Evolutionary conservation across 148 eudicot species (phyloP).

Genomic region (Pouteria glomerata): DNA sequence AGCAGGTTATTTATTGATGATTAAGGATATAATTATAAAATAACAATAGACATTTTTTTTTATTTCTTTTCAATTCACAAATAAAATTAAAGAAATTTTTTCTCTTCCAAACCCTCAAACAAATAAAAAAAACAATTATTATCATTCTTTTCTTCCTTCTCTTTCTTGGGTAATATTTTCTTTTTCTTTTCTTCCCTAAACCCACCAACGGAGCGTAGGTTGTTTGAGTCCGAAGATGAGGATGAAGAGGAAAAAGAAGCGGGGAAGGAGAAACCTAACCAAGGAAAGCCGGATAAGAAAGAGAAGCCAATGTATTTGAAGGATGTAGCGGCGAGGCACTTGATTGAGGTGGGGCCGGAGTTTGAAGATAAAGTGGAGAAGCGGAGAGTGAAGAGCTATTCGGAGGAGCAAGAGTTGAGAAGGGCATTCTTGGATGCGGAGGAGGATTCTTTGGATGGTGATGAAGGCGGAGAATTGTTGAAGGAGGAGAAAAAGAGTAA

Average conservation of each 20-base stretch:
- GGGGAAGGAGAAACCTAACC: too few species aligned
- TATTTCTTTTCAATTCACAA: too few species aligned
- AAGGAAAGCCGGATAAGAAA: conserved; percentile 21
- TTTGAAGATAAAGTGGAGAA: conserved; percentile 28
- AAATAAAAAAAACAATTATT: too few species aligned
- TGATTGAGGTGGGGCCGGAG: conserved; percentile 72
- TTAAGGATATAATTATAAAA: too few species aligned
- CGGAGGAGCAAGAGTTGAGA: conserved; percentile 57
- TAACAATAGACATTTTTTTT: too few species aligned
- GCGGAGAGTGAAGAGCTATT: conserved; percentile 37
- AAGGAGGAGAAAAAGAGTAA: conserved; percentile 31
- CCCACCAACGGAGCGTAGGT: conserved; percentile 51
- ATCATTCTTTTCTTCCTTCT: too few species aligned
- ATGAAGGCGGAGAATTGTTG: conserved; percentile 39
- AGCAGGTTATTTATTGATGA: too few species aligned
- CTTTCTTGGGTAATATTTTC: too few species aligned
- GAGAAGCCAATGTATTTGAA: conserved; percentile 64
- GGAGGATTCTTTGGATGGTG: conserved; percentile 40
- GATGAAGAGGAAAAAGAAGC: too few species aligned
- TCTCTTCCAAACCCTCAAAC: too few species aligned
- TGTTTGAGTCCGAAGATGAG: conserved; percentile 45
- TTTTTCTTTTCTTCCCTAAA: too few species aligned
- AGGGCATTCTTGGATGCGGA: conserved; percentile 36
- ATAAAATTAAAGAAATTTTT: too few species aligned
- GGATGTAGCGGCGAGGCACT: conserved; percentile 66